Evolutionary conservation across 805 yeast genomes (phyloP), one percentile per base, ranked within the genome.

Genomic region (Spathaspora gorwiae): DNA sequence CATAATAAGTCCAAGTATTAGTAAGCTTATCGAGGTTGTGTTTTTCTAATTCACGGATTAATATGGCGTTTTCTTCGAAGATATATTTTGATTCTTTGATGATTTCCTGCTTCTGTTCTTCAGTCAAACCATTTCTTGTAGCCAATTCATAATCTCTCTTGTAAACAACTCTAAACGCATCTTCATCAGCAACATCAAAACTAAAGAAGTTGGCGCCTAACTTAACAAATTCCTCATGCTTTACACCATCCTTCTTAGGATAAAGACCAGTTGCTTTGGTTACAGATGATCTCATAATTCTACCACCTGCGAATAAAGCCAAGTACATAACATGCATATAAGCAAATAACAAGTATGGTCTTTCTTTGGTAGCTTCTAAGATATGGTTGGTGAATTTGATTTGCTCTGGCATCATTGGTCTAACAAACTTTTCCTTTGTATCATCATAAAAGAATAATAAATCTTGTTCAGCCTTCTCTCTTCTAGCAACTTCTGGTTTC

Each of bases 251-350:
- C 39, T 83, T 78, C 53, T 83, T 82, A 8, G 95, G 95, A 73
- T 86, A 85, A 45, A 87, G 64, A 2, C 90, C 87, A 6, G 83
- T 67, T 24, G 89, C 83, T 55, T 76, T 79, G 42, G 82, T 70
- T 27, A 87, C 64, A 13, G 81, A 77, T 0, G 90, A 81, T 48
- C 83, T 70, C 79, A 88, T 75, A 31, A 87, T 72, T 50, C 82
- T 73, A 13, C 95, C 95, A 42, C 96, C 96, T 1, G 95, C 95
- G 68, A 87, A 87, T 42, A 87, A 73, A 0, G 94, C 95, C 57
- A 87, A 67, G 64, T 87, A 87, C 80, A 87, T 75, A 40, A 86
- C 94, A 60, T 87, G 96, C 69, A 88, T 79, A 62, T 87, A 87
- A 5, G 95, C 94, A 39, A 87, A 69, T 33, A 87, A 63, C 15